Evolutionary conservation across 2,329 filamentous ascomycete genomes (phyloP), one percentile per base, ranked within the genome.

Genomic region (Aspergillus carbonarius): DNA sequence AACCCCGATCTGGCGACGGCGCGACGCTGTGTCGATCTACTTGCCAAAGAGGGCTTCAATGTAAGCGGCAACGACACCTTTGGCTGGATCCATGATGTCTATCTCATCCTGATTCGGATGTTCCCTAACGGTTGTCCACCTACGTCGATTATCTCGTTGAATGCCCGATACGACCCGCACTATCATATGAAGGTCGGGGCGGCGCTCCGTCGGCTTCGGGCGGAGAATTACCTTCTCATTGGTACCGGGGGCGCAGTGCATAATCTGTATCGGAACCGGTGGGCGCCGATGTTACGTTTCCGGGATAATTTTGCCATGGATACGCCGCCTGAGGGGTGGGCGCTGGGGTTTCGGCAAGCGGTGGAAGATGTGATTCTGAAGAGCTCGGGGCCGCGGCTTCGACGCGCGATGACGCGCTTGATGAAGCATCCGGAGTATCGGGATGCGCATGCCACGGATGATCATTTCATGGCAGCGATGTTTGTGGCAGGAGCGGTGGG

Each of bases 81-180:
- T 63, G 84, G 89, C 67, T 90, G 87, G 87, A 89, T 90, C 68
- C 87, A 90, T 76, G 88, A 90, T 71, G 88, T 85, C 0, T 90
- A 85, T 67, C 80, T 90, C 3, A 83, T 90, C 57, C 76, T 89
- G 8, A 87, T 89, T 68, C 80, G 86, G 55, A 90, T 90, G 87
- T 90, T 90, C 63, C 87, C 87, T 0, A 63, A 68, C 1, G 78
- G 76, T n/a, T 88, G 85, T 65, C 88, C 88, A 1, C 88, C 87
- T 0, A 88, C 87, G 0, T 88, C 85, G 2, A 78, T 88, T 55
- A 73, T 85, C 57, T 81, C 76, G 37, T 80, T 82, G 75, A 62
- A 62, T 52, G 58, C 58, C 10, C 74, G 81, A 8, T 85, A 82
- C 66, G 82, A 85, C 61, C 82, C 83, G 0, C 81, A 84, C 63